Evolutionary conservation across 805 yeast genomes (phyloP).

Genomic region (Nakazawaea holstii): DNA sequence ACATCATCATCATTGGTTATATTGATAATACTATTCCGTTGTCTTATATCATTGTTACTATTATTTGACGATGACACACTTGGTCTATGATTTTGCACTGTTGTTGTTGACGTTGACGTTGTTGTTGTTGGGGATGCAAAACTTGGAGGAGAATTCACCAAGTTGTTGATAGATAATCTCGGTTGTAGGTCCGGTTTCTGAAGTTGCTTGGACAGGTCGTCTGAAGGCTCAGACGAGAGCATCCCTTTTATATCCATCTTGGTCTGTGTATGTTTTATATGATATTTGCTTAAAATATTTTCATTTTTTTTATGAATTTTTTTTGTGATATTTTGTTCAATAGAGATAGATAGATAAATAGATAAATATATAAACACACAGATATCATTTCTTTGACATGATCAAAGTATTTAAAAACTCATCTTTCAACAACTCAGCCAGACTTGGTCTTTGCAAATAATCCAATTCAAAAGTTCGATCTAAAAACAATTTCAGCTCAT

Average conservation of each 20-base stretch:
- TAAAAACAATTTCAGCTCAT: conserved; percentile 64
- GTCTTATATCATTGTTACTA: conserved; percentile 13
- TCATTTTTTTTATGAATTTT: background rate
- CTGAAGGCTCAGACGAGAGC: conserved; percentile 11
- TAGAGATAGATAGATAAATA: background rate
- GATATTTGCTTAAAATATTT: background rate
- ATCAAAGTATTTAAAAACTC: conserved; percentile 50
- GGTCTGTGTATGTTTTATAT: background rate
- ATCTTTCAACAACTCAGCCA: conserved; percentile 62
- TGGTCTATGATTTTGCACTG: background rate
- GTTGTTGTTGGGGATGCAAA: background rate
- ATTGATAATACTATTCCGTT: conserved; percentile 24
- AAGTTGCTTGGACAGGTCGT: background rate
- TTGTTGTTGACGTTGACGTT: background rate
- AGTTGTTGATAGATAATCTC: conserved; percentile 10
- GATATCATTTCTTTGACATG: conserved; percentile 28
- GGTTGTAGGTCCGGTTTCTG: conserved; percentile 8
- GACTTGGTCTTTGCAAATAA: conserved; percentile 66
- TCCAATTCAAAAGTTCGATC: conserved; percentile 68
- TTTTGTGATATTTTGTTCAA: background rate
- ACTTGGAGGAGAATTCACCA: conserved; percentile 8
- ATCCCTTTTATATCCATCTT: conserved; percentile 11
- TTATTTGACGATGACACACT: background rate
- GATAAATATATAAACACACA: background rate
- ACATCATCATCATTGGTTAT: conserved; percentile 42